A percentile compares a stretch with the other conserved stretches of the same genome.
phyloP scores from a whole-genome alignment of 148 eudicot species.

The Mesembryanthemum crystallinum region DNA sequence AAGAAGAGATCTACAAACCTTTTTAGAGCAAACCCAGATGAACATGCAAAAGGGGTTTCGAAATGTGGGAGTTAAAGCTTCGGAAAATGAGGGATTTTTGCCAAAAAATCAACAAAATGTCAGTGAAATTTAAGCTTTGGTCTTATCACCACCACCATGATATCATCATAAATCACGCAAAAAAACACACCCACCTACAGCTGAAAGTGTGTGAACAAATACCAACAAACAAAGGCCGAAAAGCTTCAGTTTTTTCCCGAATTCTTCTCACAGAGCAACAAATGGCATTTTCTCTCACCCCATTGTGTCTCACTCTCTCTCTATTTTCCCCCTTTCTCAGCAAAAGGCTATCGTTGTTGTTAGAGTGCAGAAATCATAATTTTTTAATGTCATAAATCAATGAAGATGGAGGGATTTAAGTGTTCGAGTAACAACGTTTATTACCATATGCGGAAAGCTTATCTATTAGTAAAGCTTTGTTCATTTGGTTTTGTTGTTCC shows the following conservation, averaged over 20 bases:
- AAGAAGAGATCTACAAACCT: conserved; percentile 16
- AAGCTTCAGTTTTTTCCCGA: not conserved
- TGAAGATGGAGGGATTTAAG: too few relatives aligned
- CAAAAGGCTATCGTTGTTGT: not conserved
- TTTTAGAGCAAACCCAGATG: not conserved
- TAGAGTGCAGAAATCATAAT: not conserved
- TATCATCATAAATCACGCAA: not conserved
- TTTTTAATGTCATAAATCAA: not conserved
- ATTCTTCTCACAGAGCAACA: not conserved
- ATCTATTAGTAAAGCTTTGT: too few relatives aligned
- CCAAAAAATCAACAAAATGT: conserved; percentile 2
- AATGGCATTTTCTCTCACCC: not conserved
- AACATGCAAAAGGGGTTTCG: conserved; percentile 8
- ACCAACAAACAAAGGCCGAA: not conserved
- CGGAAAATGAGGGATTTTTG: not conserved
- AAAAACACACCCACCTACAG: not conserved
- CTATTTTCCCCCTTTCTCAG: not conserved
- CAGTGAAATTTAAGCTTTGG: conserved; percentile 5
- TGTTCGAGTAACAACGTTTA: too few relatives aligned
- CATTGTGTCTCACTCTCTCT: not conserved
- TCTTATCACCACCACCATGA: not conserved
- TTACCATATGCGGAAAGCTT: too few relatives aligned
- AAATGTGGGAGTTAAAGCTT: conserved; percentile 7
- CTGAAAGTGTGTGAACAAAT: not conserved
- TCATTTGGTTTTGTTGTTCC: too few relatives aligned